A percentile compares a stretch with the other conserved stretches of the same genome.
These are phyloP conservation scores for Eucalyptus regnans DNA, from an alignment of 345 rosid genomes.

Conservation along the genomic window DNA sequence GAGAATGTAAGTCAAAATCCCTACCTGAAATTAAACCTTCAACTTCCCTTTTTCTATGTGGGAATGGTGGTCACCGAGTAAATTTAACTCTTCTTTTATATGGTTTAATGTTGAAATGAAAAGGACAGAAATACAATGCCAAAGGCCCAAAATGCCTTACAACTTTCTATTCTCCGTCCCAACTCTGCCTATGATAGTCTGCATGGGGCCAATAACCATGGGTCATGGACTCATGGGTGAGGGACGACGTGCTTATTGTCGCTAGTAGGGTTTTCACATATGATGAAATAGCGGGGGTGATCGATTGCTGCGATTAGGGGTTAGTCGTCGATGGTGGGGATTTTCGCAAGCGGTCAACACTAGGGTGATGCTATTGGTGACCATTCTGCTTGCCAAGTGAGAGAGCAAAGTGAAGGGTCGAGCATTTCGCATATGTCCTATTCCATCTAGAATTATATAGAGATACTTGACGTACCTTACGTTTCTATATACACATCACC, in stretches of 20 bases:
- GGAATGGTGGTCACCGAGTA: fast-evolving
- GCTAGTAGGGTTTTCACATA: not conserved
- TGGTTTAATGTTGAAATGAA: not conserved
- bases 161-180: not conserved
- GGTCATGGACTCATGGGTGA: not conserved
- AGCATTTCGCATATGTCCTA: not conserved
- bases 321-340: not conserved
- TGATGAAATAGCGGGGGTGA: not conserved
- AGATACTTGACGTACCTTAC: not conserved
- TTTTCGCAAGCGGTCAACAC: not conserved
- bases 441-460: not conserved
- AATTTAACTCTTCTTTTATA: not conserved
- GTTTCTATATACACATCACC: not conserved
- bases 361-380: not conserved
- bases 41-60: fast-evolving
- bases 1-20: fast-evolving
- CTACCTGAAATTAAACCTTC: fast-evolving
- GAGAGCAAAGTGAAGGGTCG: not conserved
- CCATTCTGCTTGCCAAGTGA: not conserved
- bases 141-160: not conserved
- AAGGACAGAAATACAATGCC: not conserved
- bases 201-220: not conserved
- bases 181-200: fast-evolving
- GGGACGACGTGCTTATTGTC: not conserved
- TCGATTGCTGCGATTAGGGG: too few species aligned